Conservation (phyloP, 2,329 filamentous ascomycete genomes). For the Curvularia sp. region DNA sequence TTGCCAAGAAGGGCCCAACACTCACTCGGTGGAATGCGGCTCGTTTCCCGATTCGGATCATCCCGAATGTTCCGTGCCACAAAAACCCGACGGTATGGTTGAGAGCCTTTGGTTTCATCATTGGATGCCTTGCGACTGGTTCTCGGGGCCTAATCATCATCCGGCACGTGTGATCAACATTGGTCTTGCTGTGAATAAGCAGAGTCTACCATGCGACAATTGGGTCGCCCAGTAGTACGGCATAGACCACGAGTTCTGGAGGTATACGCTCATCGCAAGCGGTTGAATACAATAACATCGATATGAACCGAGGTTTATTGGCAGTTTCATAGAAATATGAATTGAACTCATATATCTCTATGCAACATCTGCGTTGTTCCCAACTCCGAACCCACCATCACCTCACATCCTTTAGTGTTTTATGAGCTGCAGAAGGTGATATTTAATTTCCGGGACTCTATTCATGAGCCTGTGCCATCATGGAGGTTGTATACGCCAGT, state of each 20-base stretch:
- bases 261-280: not conserved
- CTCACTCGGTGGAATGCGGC: slow-evolving; percentile 4
- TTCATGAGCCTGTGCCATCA: slow-evolving; percentile 7
- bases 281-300: not conserved
- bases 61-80: slow-evolving; percentile 1
- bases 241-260: not conserved
- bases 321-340: not conserved
- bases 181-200: not conserved
- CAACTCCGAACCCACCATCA: not conserved
- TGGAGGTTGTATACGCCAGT: slow-evolving; percentile 54
- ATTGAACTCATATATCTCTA: not conserved
- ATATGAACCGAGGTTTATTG: not conserved
- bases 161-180: not conserved
- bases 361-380: too few relatives aligned
- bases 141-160: not conserved
- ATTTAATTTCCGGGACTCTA: not conserved
- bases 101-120: not conserved
- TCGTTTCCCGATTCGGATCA: not conserved
- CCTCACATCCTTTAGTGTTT: not conserved
- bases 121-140: not conserved
- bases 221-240: not conserved
- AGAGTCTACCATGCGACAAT: not conserved
- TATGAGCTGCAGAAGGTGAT: not conserved
- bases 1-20: not conserved
- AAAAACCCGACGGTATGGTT: slow-evolving; percentile 1